These are phyloP conservation scores for Ceratobasidium sp. DNA, from an alignment of 1,284 basidiomycete species.

Conservation along the genomic window DNA sequence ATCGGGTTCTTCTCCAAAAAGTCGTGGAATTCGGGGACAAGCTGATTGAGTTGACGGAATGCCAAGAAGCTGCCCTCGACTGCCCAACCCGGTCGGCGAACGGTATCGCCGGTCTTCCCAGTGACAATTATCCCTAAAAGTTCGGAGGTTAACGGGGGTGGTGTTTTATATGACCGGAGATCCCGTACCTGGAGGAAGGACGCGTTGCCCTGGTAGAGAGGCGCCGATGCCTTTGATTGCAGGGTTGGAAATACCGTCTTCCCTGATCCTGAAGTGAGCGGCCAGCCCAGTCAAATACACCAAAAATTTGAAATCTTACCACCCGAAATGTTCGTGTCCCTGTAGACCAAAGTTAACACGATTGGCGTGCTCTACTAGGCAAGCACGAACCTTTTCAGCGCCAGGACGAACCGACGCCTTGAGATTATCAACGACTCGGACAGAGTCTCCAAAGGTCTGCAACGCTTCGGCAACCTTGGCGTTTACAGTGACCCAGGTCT, in stretches of 20 bases:
- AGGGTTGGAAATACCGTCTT: constrained; percentile 48
- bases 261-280: constrained; percentile 38
- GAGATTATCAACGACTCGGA: constrained; percentile 43
- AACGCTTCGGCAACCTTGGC: constrained; percentile 9
- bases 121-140: constrained; percentile 53
- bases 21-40: constrained; percentile 46
- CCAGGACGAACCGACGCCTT: constrained; percentile 47
- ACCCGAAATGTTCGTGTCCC: constrained; percentile 40
- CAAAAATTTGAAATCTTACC: neutral
- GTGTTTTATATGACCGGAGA: neutral
- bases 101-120: constrained; percentile 56
- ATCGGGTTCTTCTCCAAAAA: constrained; percentile 45
- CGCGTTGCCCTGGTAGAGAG: constrained; percentile 47
- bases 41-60: constrained; percentile 61
- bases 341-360: neutral
- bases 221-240: constrained; percentile 46
- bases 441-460: constrained; percentile 1
- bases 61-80: constrained; percentile 66
- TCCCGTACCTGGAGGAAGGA: constrained; percentile 50
- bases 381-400: constrained; percentile 30
- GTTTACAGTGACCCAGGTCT: constrained; percentile 21
- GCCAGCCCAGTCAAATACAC: neutral
- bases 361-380: neutral
- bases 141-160: neutral
- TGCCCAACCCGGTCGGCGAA: constrained; percentile 60